Evolutionary conservation across 768 basidiomycete genomes (phyloP).

Genomic region (Leccinum subtestaceum): DNA sequence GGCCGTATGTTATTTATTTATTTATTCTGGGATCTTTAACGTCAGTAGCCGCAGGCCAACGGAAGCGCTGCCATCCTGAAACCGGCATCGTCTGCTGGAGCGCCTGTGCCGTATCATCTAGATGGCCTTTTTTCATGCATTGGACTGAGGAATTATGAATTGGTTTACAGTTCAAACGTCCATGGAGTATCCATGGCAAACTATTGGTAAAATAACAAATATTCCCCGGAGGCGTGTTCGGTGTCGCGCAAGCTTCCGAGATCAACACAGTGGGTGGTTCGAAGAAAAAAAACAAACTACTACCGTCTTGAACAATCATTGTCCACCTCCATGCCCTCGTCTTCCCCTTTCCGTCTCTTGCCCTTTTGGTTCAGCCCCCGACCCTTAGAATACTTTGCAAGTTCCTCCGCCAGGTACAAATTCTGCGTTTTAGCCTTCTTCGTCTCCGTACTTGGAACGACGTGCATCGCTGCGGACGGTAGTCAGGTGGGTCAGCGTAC

Average conservation of each 20-base stretch:
- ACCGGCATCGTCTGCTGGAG: background rate
- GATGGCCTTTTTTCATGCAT: too few species aligned
- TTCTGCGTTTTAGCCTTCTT: constrained; percentile 56
- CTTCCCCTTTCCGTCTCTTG: constrained; percentile 61
- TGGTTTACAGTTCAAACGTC: background rate
- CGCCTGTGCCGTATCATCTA: background rate
- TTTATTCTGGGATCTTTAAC: background rate
- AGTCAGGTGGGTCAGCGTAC: background rate
- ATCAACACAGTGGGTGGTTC: background rate
- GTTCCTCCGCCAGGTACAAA: constrained; percentile 77
- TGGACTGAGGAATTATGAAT: too few species aligned
- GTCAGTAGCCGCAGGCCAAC: background rate
- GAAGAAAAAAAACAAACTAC: background rate
- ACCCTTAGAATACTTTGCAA: constrained; percentile 74
- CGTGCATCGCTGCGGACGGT: constrained; percentile 49
- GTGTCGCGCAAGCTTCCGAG: too few species aligned
- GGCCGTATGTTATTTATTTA: background rate
- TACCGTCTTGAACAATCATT: constrained; percentile 45
- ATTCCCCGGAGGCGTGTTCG: too few species aligned
- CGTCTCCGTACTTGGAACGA: constrained; percentile 62
- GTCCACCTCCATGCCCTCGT: constrained; percentile 71
- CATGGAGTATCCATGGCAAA: too few species aligned
- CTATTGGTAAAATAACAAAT: too few species aligned
- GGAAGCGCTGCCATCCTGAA: background rate
- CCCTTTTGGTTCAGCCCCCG: constrained; percentile 55